phyloP scores from a whole-genome alignment of 177 flowering plant genomes.

The Vitis hybrid region DNA sequence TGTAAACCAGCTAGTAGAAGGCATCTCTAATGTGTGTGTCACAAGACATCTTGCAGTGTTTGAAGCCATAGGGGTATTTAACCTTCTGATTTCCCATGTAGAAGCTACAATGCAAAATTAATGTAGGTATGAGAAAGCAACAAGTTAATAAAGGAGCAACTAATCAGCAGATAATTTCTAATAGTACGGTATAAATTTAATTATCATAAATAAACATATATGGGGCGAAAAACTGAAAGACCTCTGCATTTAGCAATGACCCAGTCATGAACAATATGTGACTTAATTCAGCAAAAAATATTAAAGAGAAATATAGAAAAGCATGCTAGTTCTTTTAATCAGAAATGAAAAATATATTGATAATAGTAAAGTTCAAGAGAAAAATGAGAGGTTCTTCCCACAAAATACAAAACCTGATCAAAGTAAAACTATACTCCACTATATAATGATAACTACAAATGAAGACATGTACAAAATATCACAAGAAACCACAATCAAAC shows the following conservation, averaged over 20 bases:
- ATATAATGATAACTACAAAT: too few species aligned
- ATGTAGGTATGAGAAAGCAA: not conserved
- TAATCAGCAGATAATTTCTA: not conserved
- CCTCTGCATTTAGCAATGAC: not conserved
- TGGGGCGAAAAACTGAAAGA: not conserved
- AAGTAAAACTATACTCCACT: too few species aligned
- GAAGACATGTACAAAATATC: too few species aligned
- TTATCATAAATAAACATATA: not conserved
- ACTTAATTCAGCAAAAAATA: not conserved
- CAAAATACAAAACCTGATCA: too few species aligned
- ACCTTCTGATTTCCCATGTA: slow-evolving; percentile 83
- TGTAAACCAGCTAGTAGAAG: slow-evolving; percentile 53
- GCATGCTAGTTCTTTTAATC: too few species aligned
- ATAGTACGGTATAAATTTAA: not conserved
- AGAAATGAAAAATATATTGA: too few species aligned
- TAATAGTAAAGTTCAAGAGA: too few species aligned
- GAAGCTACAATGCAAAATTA: slow-evolving; percentile 55
- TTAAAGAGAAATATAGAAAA: too few species aligned
- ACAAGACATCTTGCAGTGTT: slow-evolving; percentile 60
- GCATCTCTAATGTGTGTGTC: slow-evolving; percentile 78
- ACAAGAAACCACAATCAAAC: too few species aligned
- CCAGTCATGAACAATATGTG: not conserved
- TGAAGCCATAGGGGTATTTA: slow-evolving; percentile 44
- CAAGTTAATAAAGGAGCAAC: not conserved
- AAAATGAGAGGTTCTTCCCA: too few species aligned